These are phyloP conservation scores for Umbellularia californica DNA, from an alignment of 164 flowering plant genomes.

Conservation along the genomic window DNA sequence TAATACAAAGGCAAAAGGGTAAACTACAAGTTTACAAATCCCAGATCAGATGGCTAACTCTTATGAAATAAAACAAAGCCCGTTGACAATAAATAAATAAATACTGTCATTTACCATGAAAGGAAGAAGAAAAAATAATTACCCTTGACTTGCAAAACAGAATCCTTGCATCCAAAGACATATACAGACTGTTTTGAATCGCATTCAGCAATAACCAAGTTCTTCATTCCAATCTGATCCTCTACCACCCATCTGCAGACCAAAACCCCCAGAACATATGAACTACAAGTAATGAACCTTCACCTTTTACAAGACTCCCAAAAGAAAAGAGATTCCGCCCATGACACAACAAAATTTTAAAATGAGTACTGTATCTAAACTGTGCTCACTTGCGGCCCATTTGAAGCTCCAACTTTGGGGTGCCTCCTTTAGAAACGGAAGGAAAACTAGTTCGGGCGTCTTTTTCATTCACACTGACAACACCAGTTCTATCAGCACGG, in stretches of 20 bases:
- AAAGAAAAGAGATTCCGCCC: not conserved
- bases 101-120: not conserved
- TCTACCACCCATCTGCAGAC: slow-evolving; percentile 91
- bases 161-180: slow-evolving; percentile 91
- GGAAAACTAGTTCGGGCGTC: slow-evolving; percentile 43
- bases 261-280: not conserved
- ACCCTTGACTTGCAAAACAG: slow-evolving; percentile 89
- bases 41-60: not conserved
- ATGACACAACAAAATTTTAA: not conserved
- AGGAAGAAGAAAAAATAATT: not conserved
- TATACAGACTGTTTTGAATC: slow-evolving; percentile 90
- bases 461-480: slow-evolving; percentile 53
- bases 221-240: slow-evolving; percentile 85
- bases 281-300: not conserved
- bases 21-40: not conserved
- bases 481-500: slow-evolving; percentile 70
- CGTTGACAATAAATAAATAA: not conserved
- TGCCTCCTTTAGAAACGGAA: slow-evolving; percentile 72
- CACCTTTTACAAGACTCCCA: not conserved
- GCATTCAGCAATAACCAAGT: slow-evolving; percentile 87
- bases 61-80: not conserved
- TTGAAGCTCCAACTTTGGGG: slow-evolving; percentile 91
- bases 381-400: slow-evolving; percentile 92
- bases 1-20: not conserved
- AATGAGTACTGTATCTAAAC: not conserved